phyloP scores from a whole-genome alignment of 1,139 yeast genomes.

The Taiozyma sp. region DNA sequence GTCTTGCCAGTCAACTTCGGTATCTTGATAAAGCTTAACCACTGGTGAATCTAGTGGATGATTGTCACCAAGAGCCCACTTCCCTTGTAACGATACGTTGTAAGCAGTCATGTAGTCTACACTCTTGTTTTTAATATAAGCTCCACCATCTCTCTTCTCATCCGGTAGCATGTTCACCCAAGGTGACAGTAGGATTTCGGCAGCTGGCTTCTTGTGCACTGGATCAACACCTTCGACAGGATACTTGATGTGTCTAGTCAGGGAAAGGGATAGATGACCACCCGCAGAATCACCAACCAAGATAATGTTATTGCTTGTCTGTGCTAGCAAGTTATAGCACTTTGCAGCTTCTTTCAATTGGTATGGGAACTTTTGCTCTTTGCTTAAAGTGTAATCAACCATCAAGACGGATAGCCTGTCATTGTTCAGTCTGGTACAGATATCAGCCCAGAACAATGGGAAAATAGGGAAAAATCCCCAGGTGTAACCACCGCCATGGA shows the following conservation, averaged over 20 bases:
- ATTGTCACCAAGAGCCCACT: constrained; percentile 3
- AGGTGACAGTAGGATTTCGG: constrained; percentile 37
- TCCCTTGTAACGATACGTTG: constrained; percentile 26
- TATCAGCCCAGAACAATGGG: constrained; percentile 16
- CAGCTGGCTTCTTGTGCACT: constrained; percentile 29
- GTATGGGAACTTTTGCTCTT: constrained; percentile 33
- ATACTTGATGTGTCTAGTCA: constrained; percentile 32
- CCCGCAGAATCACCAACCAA: constrained; percentile 48
- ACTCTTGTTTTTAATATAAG: constrained; percentile 31
- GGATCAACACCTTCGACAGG: constrained; percentile 19
- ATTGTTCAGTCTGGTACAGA: constrained; percentile 34
- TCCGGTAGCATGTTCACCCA: constrained; percentile 35
- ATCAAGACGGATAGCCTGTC: constrained; percentile 28
- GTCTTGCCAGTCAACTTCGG: constrained; percentile 28
- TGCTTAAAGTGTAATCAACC: constrained; percentile 38
- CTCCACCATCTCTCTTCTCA: constrained; percentile 29
- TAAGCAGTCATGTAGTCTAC: constrained; percentile 18
- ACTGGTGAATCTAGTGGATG: constrained; percentile 20
- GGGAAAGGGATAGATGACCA: constrained; percentile 34
- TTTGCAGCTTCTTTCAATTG: constrained; percentile 36
- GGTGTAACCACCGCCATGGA: constrained; percentile 43
- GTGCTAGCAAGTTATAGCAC: constrained; percentile 29
- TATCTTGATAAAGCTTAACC: constrained; percentile 18
- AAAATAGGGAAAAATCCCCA: constrained; percentile 6
- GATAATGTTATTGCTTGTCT: constrained; percentile 32